Evolutionary conservation across 345 rosid species (phyloP).

Genomic region (Syzygium oleosum): DNA sequence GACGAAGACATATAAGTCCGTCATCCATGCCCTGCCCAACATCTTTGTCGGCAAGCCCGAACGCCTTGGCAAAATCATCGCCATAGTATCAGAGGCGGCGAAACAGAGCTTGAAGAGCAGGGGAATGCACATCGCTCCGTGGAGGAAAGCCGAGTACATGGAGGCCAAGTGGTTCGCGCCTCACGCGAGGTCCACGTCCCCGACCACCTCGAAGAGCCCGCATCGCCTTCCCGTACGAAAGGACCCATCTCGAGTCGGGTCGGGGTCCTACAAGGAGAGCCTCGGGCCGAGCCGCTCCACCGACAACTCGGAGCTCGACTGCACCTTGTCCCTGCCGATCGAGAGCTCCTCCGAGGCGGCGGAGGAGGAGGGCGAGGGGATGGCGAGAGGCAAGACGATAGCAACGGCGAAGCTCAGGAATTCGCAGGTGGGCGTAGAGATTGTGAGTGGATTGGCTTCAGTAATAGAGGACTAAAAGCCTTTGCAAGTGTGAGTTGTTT

Average conservation of each 20-base stretch:
- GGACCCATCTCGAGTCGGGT: not conserved
- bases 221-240: not conserved
- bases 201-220: not conserved
- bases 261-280: not conserved
- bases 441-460: constrained; percentile 53
- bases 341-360: not conserved
- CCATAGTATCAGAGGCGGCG: constrained; percentile 59
- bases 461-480: constrained; percentile 20
- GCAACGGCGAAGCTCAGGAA: constrained; percentile 39
- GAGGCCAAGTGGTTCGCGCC: constrained; percentile 80
- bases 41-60: constrained; percentile 68
- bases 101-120: constrained; percentile 81
- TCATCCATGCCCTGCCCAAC: constrained; percentile 63
- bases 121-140: constrained; percentile 81
- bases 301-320: not conserved
- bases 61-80: constrained; percentile 59
- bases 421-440: constrained; percentile 25
- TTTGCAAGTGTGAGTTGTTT: not conserved
- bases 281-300: not conserved
- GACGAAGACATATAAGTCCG: constrained; percentile 58
- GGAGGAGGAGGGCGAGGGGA: not conserved
- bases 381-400: constrained; percentile 6
- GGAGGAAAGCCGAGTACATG: constrained; percentile 84
- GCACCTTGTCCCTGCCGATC: not conserved
- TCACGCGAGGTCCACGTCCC: constrained; percentile 18